Conservation (phyloP, 2,329 filamentous ascomycete species). For the Ophiostoma sp. region DNA sequence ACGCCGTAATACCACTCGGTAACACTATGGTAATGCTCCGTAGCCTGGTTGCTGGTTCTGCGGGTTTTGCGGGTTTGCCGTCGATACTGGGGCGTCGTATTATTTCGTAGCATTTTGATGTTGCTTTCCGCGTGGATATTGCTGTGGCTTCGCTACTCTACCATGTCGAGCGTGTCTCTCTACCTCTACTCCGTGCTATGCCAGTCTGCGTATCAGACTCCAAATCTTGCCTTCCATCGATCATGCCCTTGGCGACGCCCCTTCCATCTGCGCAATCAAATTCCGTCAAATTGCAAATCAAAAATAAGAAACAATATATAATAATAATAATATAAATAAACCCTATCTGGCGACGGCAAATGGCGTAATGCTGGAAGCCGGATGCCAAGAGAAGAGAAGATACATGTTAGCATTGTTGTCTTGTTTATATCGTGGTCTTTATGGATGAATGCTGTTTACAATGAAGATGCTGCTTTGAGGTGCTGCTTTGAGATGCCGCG, state of each 20-base stretch:
- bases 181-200: too few relatives aligned
- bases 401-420: neutral
- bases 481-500: too few relatives aligned
- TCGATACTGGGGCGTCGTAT: neutral
- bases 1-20: too few relatives aligned
- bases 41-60: too few relatives aligned
- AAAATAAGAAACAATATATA: neutral
- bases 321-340: neutral
- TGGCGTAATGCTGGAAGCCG: neutral
- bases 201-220: too few relatives aligned
- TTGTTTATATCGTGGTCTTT: too few relatives aligned
- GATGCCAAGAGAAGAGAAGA: neutral
- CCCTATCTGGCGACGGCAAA: neutral
- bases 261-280: neutral
- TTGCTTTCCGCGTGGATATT: constrained; percentile 4
- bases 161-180: too few relatives aligned
- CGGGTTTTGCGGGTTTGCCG: too few relatives aligned
- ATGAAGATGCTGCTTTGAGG: too few relatives aligned
- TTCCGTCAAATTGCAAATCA: neutral
- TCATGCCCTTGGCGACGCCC: neutral
- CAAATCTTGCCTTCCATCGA: too few relatives aligned
- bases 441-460: neutral
- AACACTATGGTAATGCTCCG: too few relatives aligned
- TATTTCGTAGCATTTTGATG: neutral
- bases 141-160: neutral